Percentiles rank a stretch among this genome's conserved stretches.
Conservation (phyloP, 192 early-diverging fungal genomes). For the Coemansia erecta region DNA sequence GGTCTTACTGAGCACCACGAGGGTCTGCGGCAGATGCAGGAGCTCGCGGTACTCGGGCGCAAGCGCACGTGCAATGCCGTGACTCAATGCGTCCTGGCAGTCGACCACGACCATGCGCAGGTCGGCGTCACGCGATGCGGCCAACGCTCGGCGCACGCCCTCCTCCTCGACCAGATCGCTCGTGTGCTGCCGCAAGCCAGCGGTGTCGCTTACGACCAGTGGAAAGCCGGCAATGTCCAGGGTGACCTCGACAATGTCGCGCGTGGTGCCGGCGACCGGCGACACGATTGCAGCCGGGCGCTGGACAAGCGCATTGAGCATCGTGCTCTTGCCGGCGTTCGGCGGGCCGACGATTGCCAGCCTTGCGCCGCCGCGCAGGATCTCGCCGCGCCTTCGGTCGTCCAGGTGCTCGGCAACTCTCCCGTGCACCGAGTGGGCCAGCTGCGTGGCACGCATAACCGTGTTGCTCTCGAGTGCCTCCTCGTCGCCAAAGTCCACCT, state of each 20-base stretch:
- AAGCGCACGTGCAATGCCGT: too few relatives aligned
- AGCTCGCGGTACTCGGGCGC: constrained; percentile 23
- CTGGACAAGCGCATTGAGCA: constrained; percentile 68
- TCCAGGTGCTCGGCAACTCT: constrained; percentile 53
- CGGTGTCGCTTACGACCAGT: constrained; percentile 71
- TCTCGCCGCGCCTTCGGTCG: constrained; percentile 68
- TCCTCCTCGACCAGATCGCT: constrained; percentile 65
- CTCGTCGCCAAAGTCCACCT: constrained; percentile 79
- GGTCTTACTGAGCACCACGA: constrained; percentile 66
- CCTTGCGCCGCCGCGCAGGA: constrained; percentile 67
- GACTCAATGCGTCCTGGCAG: not conserved
- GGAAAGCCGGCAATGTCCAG: constrained; percentile 76
- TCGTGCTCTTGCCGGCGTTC: constrained; percentile 76
- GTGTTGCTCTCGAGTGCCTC: constrained; percentile 76
- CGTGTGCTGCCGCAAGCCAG: constrained; percentile 58
- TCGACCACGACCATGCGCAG: constrained; percentile 66
- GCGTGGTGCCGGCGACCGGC: constrained; percentile 69
- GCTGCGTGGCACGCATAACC: constrained; percentile 9
- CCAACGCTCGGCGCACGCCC: constrained; percentile 63
- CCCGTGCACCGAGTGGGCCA: constrained; percentile 5
- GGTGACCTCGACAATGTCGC: constrained; percentile 73
- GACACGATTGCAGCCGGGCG: constrained; percentile 76
- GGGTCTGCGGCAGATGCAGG: constrained; percentile 45
- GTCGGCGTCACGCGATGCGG: constrained; percentile 55
- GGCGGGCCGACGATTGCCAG: constrained; percentile 73